Evolutionary conservation across 495 filamentous ascomycete species (phyloP).

Genomic region (Rusavskia elegans): DNA sequence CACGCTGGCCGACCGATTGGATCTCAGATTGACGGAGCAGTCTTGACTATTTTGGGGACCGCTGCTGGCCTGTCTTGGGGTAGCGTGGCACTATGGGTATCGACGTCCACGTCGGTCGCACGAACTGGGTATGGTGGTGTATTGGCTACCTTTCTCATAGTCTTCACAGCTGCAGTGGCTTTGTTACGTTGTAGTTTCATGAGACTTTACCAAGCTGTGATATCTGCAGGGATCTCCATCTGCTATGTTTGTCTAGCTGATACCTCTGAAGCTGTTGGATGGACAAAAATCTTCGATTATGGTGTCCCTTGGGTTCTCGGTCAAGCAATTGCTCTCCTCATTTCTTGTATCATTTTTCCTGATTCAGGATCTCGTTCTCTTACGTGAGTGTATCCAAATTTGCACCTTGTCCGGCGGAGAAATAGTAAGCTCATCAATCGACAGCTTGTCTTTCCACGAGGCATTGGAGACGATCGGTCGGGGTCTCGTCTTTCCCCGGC

Average conservation of each 20-base stretch:
- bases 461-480: conserved; percentile 27
- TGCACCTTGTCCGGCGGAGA: neutral
- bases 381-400: conserved; percentile 18
- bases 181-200: conserved; percentile 37
- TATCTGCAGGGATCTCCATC: conserved; percentile 38
- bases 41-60: conserved; percentile 34
- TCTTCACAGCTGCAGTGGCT: conserved; percentile 32
- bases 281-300: conserved; percentile 33
- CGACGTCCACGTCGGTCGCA: conserved; percentile 26
- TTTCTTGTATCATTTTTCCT: conserved; percentile 30
- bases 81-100: conserved; percentile 33
- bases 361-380: conserved; percentile 36
- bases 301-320: conserved; percentile 41
- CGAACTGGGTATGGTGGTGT: conserved; percentile 35
- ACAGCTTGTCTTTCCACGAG: conserved; percentile 13
- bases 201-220: conserved; percentile 34
- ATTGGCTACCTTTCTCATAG: conserved; percentile 32
- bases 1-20: conserved; percentile 38
- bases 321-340: conserved; percentile 30
- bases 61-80: conserved; percentile 41
- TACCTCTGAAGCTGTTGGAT: conserved; percentile 23
- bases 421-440: neutral
- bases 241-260: conserved; percentile 36
- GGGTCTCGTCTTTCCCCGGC: conserved; percentile 27
- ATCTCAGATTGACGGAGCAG: conserved; percentile 36